Base-by-base conservation (phyloP, 164 flowering plant genomes). In the Saururus chinensis region DNA sequence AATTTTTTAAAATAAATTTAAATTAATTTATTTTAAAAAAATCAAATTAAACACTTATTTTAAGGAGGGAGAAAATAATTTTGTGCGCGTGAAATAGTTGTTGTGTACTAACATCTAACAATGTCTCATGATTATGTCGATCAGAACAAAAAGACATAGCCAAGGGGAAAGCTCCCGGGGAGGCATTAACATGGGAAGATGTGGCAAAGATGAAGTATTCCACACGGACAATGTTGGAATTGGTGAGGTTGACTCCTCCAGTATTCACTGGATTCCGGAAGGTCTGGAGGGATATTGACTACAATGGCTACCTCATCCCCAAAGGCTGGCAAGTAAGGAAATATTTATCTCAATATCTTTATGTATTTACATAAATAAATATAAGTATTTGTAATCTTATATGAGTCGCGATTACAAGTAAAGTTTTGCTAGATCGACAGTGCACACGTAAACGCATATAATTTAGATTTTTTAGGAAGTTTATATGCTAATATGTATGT, bases 101-200 rank as follows among this genome's bases (percentile, higher is more conserved):
- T 30, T 30, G 37, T 30, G 37, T 30, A 30, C 37, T 30, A 30
- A 30, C 37, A 45, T 45, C 37, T 30, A 30, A 30, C 37, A 45
- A 7, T 3, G 17, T 45, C 17, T 45, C 17, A 12, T 45, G 11
- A 12, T 41, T 35, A 24, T 37, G 30, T 70, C 17, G 7, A 12
- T 54, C 57, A 76, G 82, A 79, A 61, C 82, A 76, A 61, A 75
- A 70, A 60, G 78, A 74, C 56, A 70, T 79, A 25, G 65, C 72
- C 13, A 70, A 67, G 57, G 35, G 59, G 52, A 76, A 74, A 58
- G 48, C 55, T 0, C 7, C 63, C 6, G 81, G 68, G 21, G 87
- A 81, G 65, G 54, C n/a, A 19, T 74, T 87, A 25, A 87, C 79
- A 59, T 84, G 95, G 86, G 87, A 83, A 20, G 95, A 87, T 48